phyloP scores from a whole-genome alignment of 192 early-diverging fungal species.

The Umbelopsis ramanniana region DNA sequence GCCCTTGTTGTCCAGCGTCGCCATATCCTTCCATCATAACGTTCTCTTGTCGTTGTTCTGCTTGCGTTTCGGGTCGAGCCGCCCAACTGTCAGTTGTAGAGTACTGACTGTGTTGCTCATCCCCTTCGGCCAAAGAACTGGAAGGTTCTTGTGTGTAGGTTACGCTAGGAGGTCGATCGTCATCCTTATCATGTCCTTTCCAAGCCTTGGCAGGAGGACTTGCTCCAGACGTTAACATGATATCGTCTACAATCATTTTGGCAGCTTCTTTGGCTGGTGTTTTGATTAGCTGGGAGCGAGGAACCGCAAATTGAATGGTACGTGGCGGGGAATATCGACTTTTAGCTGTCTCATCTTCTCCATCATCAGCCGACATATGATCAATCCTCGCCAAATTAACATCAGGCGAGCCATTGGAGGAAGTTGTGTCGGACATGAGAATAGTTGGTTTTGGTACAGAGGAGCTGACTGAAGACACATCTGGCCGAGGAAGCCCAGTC shows the following conservation, averaged over 20 bases:
- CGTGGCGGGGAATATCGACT: slow-evolving; percentile 34
- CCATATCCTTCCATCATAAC: slow-evolving; percentile 17
- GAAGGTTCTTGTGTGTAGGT: neutral
- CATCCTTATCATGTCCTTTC: slow-evolving; percentile 7
- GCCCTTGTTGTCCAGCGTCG: slow-evolving; percentile 9
- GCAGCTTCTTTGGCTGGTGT: slow-evolving; percentile 40
- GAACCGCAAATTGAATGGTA: slow-evolving; percentile 38
- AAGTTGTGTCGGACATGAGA: slow-evolving; percentile 19
- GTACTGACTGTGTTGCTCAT: slow-evolving; percentile 2
- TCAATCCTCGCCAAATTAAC: neutral
- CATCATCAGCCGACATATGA: slow-evolving; percentile 12
- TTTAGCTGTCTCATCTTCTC: neutral
- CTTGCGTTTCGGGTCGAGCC: neutral
- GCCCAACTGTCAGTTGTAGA: slow-evolving; percentile 11
- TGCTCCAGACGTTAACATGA: slow-evolving; percentile 25
- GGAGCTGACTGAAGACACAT: slow-evolving; percentile 7
- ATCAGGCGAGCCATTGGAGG: slow-evolving; percentile 5
- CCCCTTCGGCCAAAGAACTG: neutral
- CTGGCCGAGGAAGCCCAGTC: neutral
- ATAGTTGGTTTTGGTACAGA: neutral
- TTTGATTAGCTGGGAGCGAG: slow-evolving; percentile 29
- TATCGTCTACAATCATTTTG: slow-evolving; percentile 36
- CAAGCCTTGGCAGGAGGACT: slow-evolving; percentile 12
- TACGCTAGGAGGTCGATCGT: slow-evolving; percentile 21
- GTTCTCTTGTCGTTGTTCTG: slow-evolving; percentile 1